These are phyloP conservation scores for Sarcodon aspratus DNA, from an alignment of 768 basidiomycete species.

Conservation along the genomic window DNA sequence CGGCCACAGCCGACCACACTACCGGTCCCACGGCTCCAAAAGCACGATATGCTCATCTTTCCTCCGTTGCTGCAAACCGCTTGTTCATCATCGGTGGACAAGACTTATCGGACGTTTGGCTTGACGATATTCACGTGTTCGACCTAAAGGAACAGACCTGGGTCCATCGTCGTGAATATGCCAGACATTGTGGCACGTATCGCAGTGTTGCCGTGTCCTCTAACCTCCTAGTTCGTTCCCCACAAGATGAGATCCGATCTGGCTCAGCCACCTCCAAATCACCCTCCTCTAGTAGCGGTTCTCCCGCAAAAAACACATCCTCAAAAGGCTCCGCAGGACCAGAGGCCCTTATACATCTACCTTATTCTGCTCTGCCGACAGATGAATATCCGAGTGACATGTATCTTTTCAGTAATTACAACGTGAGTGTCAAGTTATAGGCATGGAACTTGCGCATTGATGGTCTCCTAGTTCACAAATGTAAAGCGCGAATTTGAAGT, in stretches of 20 bases:
- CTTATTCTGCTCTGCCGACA: constrained; percentile 63
- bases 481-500: constrained; percentile 94
- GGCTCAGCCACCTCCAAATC: constrained; percentile 25
- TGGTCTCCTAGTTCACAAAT: constrained; percentile 62
- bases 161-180: constrained; percentile 73
- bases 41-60: constrained; percentile 91
- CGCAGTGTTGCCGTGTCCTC: constrained; percentile 85
- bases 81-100: constrained; percentile 94
- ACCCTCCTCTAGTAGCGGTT: constrained; percentile 48
- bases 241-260: constrained; percentile 47
- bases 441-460: constrained; percentile 4
- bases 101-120: constrained; percentile 86
- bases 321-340: constrained; percentile 41
- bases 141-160: constrained; percentile 66
- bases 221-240: constrained; percentile 49
- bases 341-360: constrained; percentile 56
- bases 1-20: constrained; percentile 26
- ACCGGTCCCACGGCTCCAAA: constrained; percentile 47
- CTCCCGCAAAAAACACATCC: constrained; percentile 23
- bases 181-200: constrained; percentile 94
- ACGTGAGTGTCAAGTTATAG: constrained; percentile 37
- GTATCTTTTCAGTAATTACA: constrained; percentile 92
- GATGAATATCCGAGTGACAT: constrained; percentile 79
- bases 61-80: constrained; percentile 71
- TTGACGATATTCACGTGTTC: constrained; percentile 87